A percentile compares a stretch with the other conserved stretches of the same genome.
Conservation (phyloP, 2,329 filamentous ascomycete species). For the Aspergillus niger region DNA sequence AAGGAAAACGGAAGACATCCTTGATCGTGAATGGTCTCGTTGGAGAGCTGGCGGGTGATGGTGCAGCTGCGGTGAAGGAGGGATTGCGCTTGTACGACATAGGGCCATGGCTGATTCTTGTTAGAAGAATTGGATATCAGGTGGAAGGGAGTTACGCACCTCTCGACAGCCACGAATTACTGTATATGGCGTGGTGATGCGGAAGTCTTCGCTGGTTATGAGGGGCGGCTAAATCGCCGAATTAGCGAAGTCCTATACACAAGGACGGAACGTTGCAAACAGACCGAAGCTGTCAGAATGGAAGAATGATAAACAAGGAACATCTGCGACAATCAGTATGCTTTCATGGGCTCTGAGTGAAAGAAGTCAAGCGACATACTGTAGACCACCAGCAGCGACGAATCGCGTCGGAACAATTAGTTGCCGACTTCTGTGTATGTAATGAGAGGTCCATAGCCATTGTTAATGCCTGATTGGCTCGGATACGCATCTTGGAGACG, state of each 20-base stretch:
- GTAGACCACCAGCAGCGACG: slow-evolving; percentile 29
- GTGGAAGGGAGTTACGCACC: slow-evolving; percentile 12
- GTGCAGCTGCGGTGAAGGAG: slow-evolving; percentile 12
- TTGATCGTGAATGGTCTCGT: slow-evolving; percentile 13
- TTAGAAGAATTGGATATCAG: neutral
- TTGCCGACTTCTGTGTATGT: slow-evolving; percentile 12
- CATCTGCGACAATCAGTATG: slow-evolving; percentile 10
- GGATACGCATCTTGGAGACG: slow-evolving; percentile 24
- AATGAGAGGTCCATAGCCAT: slow-evolving; percentile 30
- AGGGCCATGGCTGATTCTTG: slow-evolving; percentile 8
- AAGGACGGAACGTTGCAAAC: neutral
- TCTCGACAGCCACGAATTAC: slow-evolving; percentile 21
- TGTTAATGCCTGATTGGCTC: slow-evolving; percentile 28
- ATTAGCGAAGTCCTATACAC: neutral
- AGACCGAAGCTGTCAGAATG: slow-evolving; percentile 18
- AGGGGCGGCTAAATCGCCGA: slow-evolving; percentile 20
- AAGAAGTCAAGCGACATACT: slow-evolving; percentile 16
- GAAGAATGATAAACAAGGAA: slow-evolving; percentile 22
- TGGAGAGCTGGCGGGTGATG: slow-evolving; percentile 12
- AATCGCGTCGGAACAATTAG: slow-evolving; percentile 21
- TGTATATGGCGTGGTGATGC: slow-evolving; percentile 27
- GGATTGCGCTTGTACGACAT: slow-evolving; percentile 24
- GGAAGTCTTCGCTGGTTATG: slow-evolving; percentile 20
- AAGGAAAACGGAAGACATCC: slow-evolving; percentile 7
- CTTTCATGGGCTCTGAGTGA: too few species aligned